Evolutionary conservation across 257 asterid genomes (phyloP), one percentile per base, ranked within the genome.

Genomic region (Jaltomata sinuosa): DNA sequence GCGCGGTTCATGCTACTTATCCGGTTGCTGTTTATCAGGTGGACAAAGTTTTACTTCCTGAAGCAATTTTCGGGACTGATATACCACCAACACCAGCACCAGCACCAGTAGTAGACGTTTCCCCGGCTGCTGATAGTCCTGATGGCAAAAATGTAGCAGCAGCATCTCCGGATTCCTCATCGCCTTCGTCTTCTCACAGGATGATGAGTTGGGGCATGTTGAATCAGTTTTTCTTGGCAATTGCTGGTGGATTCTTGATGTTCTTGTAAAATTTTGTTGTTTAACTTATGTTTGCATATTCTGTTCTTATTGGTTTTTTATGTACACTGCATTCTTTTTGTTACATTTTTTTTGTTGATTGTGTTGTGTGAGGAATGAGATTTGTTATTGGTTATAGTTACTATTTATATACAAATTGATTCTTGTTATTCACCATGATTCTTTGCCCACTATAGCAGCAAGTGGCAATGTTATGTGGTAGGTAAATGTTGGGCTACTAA

Each of bases 41-140:
- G 8, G 94, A 93, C 27, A 85, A 38, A 74, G 91, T 95, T 61
- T 87, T 91, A 6, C 91, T 93, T 80, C 97, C 98, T 0, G 92
- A 86, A 69, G 97, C 95, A 0, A 92, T 95, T 79, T 93, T 93
- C 55, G 98, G 98, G 80, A 93, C 95, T 4, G 93, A 92, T 71
- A 91, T 95, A 15, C 98, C 97, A 7, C 97, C 97, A 19, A 86
- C 87, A 12, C 90, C 95, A 0, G 94, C 94, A n/a, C 98, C 98
- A 0, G 91, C 95, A 15, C 98, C 97, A 0, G 87, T 94, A 59
- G 97, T 94, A 0, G 96, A 83, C n/a, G 68, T 83, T 10, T 83
- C 91, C 0, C 94, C 93, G 1, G 86, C 81, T 18, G 96, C 94
- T 3, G 94, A 92, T 88, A 21, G 89, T 78, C 97, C 94, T 3